These are phyloP conservation scores for Pseudoturritis turrita DNA, from an alignment of 345 rosid genomes.

Conservation along the genomic window DNA sequence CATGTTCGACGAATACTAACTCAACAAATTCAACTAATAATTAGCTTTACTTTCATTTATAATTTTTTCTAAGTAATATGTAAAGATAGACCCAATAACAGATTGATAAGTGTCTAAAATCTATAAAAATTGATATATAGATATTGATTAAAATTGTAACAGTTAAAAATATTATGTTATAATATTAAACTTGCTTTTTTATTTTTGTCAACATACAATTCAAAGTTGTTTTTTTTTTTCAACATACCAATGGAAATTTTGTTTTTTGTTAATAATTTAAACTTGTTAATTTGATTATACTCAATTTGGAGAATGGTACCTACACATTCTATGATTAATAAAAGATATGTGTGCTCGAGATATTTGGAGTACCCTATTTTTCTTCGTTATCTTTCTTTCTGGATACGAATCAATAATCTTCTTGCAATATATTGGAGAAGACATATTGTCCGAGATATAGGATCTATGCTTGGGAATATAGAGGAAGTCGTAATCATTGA, in stretches of 20 bases:
- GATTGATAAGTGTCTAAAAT: not conserved
- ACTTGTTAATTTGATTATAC: not conserved
- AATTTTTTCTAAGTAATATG: not conserved
- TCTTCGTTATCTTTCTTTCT: no score
- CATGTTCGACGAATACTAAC: constrained; percentile 15
- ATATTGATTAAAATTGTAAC: not conserved
- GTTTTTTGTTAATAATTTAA: not conserved
- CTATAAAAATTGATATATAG: not conserved
- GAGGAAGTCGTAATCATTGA: no score
- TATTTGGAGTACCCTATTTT: no score
- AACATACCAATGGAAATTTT: not conserved
- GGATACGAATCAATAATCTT: no score
- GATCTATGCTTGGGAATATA: no score
- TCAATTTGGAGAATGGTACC: not conserved
- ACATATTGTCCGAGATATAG: no score
- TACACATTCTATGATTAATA: not conserved
- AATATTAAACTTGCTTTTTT: not conserved
- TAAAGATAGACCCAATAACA: not conserved
- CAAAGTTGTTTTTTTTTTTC: not conserved
- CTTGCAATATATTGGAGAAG: no score
- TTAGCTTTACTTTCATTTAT: not conserved
- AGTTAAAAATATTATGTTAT: not conserved
- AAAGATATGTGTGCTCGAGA: no score
- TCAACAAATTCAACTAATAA: constrained; percentile 22
- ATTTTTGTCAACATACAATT: not conserved